A percentile compares a stretch with the other conserved stretches of the same genome.
phyloP scores from a whole-genome alignment of 306 rosid genomes.

The Rosa lucieae region DNA sequence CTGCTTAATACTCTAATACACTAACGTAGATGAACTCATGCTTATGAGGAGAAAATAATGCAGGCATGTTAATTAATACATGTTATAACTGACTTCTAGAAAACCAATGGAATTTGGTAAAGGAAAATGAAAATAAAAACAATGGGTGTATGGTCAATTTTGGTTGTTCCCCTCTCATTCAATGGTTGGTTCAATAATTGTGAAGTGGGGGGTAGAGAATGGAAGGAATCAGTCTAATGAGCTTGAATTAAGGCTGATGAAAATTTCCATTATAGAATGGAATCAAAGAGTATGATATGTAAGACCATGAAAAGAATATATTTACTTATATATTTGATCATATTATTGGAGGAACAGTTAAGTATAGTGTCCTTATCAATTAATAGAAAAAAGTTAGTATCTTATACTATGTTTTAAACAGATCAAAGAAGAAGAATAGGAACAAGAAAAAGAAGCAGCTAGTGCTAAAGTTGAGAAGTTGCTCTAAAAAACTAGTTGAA shows the following conservation, averaged over 20 bases:
- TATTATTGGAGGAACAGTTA: constrained; percentile 16
- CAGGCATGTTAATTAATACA: not conserved
- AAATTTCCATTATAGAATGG: constrained; percentile 15
- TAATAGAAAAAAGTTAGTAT: not conserved
- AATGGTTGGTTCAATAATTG: constrained; percentile 12
- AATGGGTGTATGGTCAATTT: constrained; percentile 20
- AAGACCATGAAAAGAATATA: constrained; percentile 11
- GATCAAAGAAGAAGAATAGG: not conserved
- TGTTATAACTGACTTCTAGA: not conserved
- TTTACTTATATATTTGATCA: not conserved
- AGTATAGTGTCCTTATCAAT: not conserved
- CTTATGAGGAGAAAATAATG: not conserved
- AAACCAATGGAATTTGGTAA: not conserved
- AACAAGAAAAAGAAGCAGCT: not conserved
- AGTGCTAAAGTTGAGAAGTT: constrained; percentile 26
- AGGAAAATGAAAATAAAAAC: not conserved
- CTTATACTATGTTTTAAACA: not conserved
- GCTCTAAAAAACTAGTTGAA: constrained; percentile 32
- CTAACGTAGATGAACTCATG: not conserved
- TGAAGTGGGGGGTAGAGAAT: constrained; percentile 14
- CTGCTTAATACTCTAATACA: no score
- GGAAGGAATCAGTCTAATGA: constrained; percentile 1
- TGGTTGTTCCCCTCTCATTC: constrained; percentile 2
- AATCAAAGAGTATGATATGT: not conserved
- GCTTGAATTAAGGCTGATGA: constrained; percentile 15